Evolutionary conservation across 2,329 filamentous ascomycete species (phyloP), one percentile per base, ranked within the genome.

Genomic region (Diaporthe capsici): DNA sequence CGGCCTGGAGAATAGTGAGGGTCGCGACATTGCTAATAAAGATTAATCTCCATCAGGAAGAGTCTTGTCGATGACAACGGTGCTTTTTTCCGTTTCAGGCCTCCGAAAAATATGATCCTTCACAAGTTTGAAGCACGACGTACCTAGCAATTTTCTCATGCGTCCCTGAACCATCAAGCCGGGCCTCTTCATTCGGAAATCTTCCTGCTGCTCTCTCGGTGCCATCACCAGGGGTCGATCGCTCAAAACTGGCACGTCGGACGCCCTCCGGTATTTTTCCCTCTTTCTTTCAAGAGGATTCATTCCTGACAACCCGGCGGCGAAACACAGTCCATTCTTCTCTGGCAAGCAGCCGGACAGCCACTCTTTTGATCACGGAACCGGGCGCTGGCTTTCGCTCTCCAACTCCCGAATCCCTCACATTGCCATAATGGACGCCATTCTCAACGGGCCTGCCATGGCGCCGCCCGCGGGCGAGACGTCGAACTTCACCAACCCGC

Each of bases 401-500:
- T 51, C 31, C 44, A n/a, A 17, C 20, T 39, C 31, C 20, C 22
- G 44, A 68, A 17, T 37, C 17, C 9, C 44, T 67, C 61, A 15
- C 17, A 37, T 51, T 49, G 25, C 6, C 17, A 67, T 13, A 67
- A 67, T 67, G 61, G 61, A 67, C 44, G 61, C 61, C 9, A 67
- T 67, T n/a, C 42, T 67, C 20, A 67, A 67, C 22, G 53, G 60
- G 42, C 75, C 75, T 31, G 75, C 72, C 22, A 73, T 76, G 55
- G 47, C 65, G 44, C 71, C 75, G 22, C 75, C 75, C 2, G 28
- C 49, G 20, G 72, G 72, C 22, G 42, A 71, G 37, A 71, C 55
- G 34, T 47, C 75, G 3, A 37, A 74, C 34, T 76, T 74, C 47
- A 67, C 49, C n/a, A 76, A 76, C 22, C 75, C 75, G 20, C 63